Conservation (phyloP, 2,329 filamentous ascomycete species). For the Raffaelea ambrosiae region DNA sequence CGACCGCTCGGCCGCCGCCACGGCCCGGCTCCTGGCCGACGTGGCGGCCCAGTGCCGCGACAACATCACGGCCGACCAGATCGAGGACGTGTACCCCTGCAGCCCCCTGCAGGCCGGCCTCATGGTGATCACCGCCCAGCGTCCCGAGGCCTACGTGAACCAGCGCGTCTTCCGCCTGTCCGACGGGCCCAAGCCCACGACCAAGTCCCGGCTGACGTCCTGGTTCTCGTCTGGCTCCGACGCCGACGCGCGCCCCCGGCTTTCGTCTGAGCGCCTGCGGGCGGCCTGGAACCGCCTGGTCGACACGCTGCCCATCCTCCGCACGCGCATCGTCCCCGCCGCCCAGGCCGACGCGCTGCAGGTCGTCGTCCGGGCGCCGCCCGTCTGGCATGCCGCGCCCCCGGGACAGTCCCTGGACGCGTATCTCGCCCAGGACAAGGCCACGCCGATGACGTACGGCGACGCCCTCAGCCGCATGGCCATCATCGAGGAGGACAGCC, state of each 20-base stretch:
- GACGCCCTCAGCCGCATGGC: constrained; percentile 37
- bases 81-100: constrained; percentile 47
- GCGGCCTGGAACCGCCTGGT: neutral
- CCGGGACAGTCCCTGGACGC: constrained; percentile 5
- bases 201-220: neutral
- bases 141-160: constrained; percentile 43
- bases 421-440: neutral
- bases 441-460: constrained; percentile 23
- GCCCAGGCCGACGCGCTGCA: constrained; percentile 34
- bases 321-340: constrained; percentile 36
- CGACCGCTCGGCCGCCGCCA: neutral
- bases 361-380: constrained; percentile 28
- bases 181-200: neutral
- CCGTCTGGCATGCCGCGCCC: constrained; percentile 14
- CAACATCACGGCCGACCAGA: constrained; percentile 13
- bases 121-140: constrained; percentile 31
- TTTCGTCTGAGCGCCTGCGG: constrained; percentile 18
- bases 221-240: too few relatives aligned
- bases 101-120: constrained; percentile 46
- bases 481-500: constrained; percentile 26
- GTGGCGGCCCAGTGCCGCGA: constrained; percentile 18
- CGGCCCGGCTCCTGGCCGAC: constrained; percentile 11
- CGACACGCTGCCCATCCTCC: constrained; percentile 29
- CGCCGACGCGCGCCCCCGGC: too few relatives aligned
- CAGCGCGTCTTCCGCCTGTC: constrained; percentile 34